Evolutionary conservation across 331 rosid species (phyloP).

Genomic region (Malus hybrid): DNA sequence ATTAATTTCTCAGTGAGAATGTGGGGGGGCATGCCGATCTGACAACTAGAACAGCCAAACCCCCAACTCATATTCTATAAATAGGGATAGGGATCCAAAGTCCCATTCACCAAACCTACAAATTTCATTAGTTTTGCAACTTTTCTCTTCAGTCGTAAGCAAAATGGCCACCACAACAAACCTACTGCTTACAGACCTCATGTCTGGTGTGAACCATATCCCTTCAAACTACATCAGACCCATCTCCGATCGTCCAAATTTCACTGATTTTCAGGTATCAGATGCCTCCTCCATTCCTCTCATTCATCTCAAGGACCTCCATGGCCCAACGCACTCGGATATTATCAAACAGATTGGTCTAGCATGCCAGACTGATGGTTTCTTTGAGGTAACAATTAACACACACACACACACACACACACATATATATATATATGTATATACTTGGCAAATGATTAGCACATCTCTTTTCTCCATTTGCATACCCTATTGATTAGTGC

Average conservation of each 20-base stretch:
- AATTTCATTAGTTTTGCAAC: background rate
- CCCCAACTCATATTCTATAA: background rate
- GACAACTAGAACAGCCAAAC: too few relatives aligned
- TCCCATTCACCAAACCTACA: background rate
- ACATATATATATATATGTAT: too few relatives aligned
- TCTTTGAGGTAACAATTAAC: slow-evolving; percentile 50
- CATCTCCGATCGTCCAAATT: slow-evolving; percentile 55
- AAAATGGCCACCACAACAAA: slow-evolving; percentile 19
- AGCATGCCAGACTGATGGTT: slow-evolving; percentile 59
- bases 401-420: too few relatives aligned
- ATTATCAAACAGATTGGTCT: slow-evolving; percentile 37
- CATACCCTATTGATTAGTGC: too few relatives aligned
- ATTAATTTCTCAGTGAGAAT: too few relatives aligned
- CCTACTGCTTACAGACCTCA: slow-evolving; percentile 44
- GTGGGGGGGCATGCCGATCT: too few relatives aligned
- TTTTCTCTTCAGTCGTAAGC: background rate
- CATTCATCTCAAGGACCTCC: slow-evolving; percentile 50
- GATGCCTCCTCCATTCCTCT: slow-evolving; percentile 36
- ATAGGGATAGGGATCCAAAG: background rate
- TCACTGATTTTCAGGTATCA: slow-evolving; percentile 20
- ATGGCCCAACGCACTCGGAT: slow-evolving; percentile 35
- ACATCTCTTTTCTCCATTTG: too few relatives aligned
- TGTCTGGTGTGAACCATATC: slow-evolving; percentile 26
- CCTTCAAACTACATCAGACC: slow-evolving; percentile 67
- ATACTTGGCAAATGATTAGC: too few relatives aligned